Conservation (phyloP, 148 eudicot species). For the Rhododendron griersonianum region DNA sequence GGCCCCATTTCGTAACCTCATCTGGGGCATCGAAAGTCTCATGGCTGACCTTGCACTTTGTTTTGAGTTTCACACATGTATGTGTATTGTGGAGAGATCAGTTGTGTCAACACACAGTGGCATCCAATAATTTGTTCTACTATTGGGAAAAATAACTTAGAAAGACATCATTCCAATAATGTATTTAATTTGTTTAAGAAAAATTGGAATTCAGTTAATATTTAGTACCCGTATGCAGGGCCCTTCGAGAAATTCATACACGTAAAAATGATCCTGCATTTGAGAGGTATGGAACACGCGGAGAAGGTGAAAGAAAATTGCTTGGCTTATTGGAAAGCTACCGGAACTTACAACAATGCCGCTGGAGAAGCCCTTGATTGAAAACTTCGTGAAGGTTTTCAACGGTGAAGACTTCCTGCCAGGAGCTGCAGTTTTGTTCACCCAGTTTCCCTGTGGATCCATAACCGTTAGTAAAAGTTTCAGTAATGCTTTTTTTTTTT, state of each 20-base stretch:
- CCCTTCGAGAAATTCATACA: slow-evolving; percentile 69
- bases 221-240: slow-evolving; percentile 29
- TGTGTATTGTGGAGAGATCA: too few relatives aligned
- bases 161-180: too few relatives aligned
- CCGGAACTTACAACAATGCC: slow-evolving; percentile 57
- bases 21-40: too few relatives aligned
- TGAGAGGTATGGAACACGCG: slow-evolving; percentile 63
- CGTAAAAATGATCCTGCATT: slow-evolving; percentile 63
- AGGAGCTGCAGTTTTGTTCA: slow-evolving; percentile 51
- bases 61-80: too few relatives aligned
- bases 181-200: too few relatives aligned
- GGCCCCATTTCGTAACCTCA: too few relatives aligned
- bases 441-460: slow-evolving; percentile 56
- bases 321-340: slow-evolving; percentile 56
- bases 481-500: too few relatives aligned
- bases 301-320: slow-evolving; percentile 79
- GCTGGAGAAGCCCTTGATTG: slow-evolving; percentile 48
- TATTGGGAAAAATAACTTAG: too few relatives aligned
- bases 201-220: too few relatives aligned
- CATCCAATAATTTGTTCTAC: too few relatives aligned
- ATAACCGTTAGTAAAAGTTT: slow-evolving; percentile 32
- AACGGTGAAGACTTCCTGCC: slow-evolving; percentile 20
- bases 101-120: too few relatives aligned
- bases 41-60: too few relatives aligned
- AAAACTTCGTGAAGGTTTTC: slow-evolving; percentile 54